These are phyloP conservation scores for Monilinia fructicola DNA, from an alignment of 2,329 filamentous ascomycete species.

Conservation along the genomic window DNA sequence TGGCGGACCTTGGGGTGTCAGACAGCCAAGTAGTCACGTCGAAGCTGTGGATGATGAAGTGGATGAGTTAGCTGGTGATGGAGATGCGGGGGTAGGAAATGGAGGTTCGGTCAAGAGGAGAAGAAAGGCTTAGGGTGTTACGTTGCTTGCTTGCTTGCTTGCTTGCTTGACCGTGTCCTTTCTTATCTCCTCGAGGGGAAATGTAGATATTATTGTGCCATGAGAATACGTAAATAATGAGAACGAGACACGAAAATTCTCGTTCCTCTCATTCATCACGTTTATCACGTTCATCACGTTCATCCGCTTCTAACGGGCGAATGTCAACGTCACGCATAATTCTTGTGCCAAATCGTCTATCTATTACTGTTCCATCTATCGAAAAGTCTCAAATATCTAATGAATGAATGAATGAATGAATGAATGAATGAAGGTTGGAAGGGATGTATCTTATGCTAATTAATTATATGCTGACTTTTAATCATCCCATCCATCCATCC, in stretches of 20 bases:
- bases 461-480: too few species aligned
- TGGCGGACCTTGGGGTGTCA: conserved; percentile 18
- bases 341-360: too few species aligned
- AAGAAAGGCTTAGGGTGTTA: conserved; percentile 2
- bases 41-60: conserved; percentile 10
- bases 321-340: too few species aligned
- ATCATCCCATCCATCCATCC: too few species aligned
- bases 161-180: background rate
- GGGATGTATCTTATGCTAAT: too few species aligned
- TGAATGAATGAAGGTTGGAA: too few species aligned
- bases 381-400: too few species aligned
- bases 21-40: background rate
- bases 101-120: conserved; percentile 4
- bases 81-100: background rate
- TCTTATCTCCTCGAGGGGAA: background rate
- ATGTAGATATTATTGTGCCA: conserved; percentile 12
- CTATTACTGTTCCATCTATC: too few species aligned
- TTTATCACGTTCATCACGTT: too few species aligned
- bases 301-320: too few species aligned
- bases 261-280: too few species aligned
- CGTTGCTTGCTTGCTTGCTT: background rate
- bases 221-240: conserved; percentile 17
- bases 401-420: too few species aligned
- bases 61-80: conserved; percentile 19
- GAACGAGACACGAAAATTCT: background rate